phyloP scores from a whole-genome alignment of 768 basidiomycete genomes.

The Glaciozyma martinii region DNA sequence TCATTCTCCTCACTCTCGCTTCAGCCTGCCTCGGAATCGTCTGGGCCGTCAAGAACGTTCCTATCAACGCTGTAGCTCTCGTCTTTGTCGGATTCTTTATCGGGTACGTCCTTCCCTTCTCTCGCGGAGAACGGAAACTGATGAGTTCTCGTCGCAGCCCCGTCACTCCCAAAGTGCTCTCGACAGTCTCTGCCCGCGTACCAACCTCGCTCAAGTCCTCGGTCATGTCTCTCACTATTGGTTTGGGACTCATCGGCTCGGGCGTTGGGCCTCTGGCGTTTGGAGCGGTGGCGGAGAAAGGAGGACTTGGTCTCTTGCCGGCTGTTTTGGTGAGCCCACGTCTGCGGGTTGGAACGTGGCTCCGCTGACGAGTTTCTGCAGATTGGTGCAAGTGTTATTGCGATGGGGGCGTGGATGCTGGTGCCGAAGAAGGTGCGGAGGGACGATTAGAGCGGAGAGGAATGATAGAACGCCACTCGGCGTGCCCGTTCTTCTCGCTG shows the following conservation, averaged over 20 bases:
- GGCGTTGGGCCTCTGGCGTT: conserved; percentile 18
- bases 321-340: neutral
- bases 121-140: neutral
- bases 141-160: neutral
- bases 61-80: conserved; percentile 18
- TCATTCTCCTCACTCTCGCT: conserved; percentile 7
- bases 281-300: conserved; percentile 4
- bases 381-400: conserved; percentile 10
- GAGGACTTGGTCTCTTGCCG: neutral
- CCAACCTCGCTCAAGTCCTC: conserved; percentile 23
- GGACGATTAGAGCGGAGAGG: conserved; percentile 26
- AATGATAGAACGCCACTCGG: too few relatives aligned
- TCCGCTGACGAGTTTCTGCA: neutral
- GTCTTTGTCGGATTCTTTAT: conserved; percentile 22
- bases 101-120: conserved; percentile 3
- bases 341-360: neutral
- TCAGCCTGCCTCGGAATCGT: conserved; percentile 11
- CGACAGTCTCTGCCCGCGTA: conserved; percentile 11
- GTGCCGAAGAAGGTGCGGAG: conserved; percentile 26
- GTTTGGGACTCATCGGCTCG: conserved; percentile 21
- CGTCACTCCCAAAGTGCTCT: conserved; percentile 19
- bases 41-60: conserved; percentile 12
- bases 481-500: too few relatives aligned
- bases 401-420: neutral
- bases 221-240: conserved; percentile 17